phyloP scores from a whole-genome alignment of 441 rosid genomes.

The Gossypium lobatum region DNA sequence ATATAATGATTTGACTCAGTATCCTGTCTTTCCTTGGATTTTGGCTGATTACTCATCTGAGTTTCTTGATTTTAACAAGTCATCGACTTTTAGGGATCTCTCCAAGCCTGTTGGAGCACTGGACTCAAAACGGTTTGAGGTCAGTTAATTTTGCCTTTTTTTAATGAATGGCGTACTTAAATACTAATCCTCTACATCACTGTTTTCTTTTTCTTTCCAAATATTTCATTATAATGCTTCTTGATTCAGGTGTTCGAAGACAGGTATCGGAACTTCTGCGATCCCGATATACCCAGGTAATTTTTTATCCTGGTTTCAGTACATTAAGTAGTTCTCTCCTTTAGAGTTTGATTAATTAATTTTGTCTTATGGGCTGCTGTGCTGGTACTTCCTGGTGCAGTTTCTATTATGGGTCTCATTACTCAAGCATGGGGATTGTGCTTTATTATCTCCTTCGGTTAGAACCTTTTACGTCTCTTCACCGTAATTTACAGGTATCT shows the following conservation, averaged over 20 bases:
- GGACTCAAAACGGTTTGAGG: conserved; percentile 93
- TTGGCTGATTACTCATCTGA: conserved; percentile 94
- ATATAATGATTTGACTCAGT: conserved; percentile 93
- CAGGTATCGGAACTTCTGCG: conserved; percentile 87
- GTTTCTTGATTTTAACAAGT: conserved; percentile 89
- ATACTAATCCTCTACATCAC: not conserved
- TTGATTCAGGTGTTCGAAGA: conserved; percentile 81
- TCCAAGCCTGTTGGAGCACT: conserved; percentile 98
- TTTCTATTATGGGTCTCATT: conserved; percentile 99
- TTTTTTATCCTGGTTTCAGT: conserved; percentile 1
- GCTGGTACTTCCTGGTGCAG: conserved; percentile 41
- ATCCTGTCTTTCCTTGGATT: conserved; percentile 98
- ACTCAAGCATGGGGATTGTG: conserved; percentile 99
- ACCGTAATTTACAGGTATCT: conserved; percentile 93
- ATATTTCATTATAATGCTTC: conserved; percentile 19
- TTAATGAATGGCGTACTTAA: conserved; percentile 3
- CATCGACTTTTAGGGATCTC: conserved; percentile 93
- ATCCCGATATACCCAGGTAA: conserved; percentile 99
- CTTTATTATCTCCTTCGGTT: conserved; percentile 92
- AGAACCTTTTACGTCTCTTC: conserved; percentile 97
- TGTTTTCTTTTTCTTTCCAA: conserved; percentile 8
- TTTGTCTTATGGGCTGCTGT: conserved; percentile 19
- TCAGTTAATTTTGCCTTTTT: conserved; percentile 27
- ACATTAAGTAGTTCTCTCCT: conserved; percentile 3
- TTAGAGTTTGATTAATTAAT: not conserved